Evolutionary conservation across 2,329 filamentous ascomycete genomes (phyloP), one percentile per base, ranked within the genome.

Genomic region (Pochonia chlamydosporia): DNA sequence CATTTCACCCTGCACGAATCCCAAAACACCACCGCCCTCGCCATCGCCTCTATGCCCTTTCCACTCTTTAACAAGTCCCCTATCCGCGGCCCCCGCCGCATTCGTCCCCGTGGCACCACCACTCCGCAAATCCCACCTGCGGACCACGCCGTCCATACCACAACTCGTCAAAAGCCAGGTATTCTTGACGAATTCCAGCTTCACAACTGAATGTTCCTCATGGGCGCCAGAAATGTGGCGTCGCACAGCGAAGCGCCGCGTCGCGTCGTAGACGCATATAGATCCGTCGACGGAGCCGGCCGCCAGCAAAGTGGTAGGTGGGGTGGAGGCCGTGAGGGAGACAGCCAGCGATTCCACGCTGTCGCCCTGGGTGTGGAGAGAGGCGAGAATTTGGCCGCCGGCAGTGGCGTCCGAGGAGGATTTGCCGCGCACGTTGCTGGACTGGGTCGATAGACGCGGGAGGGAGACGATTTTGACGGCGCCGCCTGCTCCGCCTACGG

Each of bases 81-180:
- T 57, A 18, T 68, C 81, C 8, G 76, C 81, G 13, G 67, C 58
- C 8, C 47, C 58, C 2, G 59, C 49, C 5, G 56, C 60, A 39
- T 58, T 60, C 5, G 56, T 56, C 36, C 62, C 59, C 4, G 64
- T 61, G 3, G 54, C 52, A 10, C 61, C 63, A 20, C 61, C 69
- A n/a, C 75, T 76, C n/a, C 76, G 69, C 45, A 81, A 62, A 67
- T 99, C 92, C 93, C 93, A 99, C 50, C 91, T 75, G 59, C 89
- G 77, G 18, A 99, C 81, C 0, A 91, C 89, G 16, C 93, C 92
- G 60, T 99, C 93, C 76, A 96, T 89, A 8, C 93, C 93, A 56
- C 85, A 91, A 53, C 82, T 89, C 2, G 92, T 97, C 45, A 97
- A 72, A 52, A 95, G 62, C 83, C 81, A 92, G 53, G 59, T 62